phyloP scores from a whole-genome alignment of 2,329 filamentous ascomycete genomes.

The Claviceps humidiphila region DNA sequence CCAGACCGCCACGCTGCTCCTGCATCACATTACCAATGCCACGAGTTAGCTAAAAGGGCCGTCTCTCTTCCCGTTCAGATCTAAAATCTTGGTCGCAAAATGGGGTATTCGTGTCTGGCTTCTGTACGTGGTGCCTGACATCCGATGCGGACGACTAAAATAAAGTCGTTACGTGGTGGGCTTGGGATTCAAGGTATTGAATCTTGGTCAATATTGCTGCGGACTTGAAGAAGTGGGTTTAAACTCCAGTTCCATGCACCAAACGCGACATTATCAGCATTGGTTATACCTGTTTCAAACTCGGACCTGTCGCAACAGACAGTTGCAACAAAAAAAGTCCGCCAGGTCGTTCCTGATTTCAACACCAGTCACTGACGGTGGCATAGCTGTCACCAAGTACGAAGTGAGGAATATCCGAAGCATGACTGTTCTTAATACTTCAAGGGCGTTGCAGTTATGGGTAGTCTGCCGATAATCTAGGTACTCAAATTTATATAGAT shows the following conservation, averaged over 20 bases:
- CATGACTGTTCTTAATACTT: neutral
- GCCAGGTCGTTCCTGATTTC: neutral
- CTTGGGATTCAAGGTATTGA: neutral
- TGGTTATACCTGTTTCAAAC: neutral
- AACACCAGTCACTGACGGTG: neutral
- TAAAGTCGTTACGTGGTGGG: neutral
- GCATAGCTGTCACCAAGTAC: neutral
- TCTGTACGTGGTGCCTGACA: neutral
- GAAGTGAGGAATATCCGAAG: neutral
- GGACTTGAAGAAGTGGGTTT: neutral
- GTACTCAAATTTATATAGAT: no score
- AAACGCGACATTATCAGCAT: neutral
- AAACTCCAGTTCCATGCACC: neutral
- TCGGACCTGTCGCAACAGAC: neutral
- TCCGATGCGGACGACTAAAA: neutral
- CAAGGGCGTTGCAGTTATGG: neutral
- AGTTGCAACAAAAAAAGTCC: no score
- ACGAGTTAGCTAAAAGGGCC: neutral
- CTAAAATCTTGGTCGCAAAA: neutral
- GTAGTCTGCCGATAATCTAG: no score
- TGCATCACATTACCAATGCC: neutral
- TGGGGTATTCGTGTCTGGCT: neutral
- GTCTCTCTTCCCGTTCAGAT: neutral
- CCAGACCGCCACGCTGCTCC: constrained; percentile 4
- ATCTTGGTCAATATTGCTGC: neutral